These are phyloP conservation scores for Plenodomus biglobosus DNA, from an alignment of 2,329 filamentous ascomycete genomes.

Conservation along the genomic window DNA sequence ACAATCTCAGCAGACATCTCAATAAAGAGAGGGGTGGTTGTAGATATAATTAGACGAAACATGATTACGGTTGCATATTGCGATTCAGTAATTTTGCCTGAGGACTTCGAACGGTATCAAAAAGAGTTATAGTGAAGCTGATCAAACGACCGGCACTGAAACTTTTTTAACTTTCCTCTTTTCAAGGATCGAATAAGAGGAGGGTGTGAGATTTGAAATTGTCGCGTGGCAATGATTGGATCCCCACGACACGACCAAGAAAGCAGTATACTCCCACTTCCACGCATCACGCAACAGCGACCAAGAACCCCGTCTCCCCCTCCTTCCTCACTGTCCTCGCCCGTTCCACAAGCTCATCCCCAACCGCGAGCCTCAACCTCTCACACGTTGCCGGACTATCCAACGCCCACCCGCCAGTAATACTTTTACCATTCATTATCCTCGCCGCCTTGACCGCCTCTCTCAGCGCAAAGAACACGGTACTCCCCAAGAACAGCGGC, in stretches of 20 bases:
- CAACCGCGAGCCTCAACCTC: constrained; percentile 74
- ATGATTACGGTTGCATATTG: no score
- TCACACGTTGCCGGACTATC: constrained; percentile 82
- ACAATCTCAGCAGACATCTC: no score
- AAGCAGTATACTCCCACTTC: neutral
- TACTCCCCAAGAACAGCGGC: constrained; percentile 74
- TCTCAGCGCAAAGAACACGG: constrained; percentile 83
- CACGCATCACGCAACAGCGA: constrained; percentile 25
- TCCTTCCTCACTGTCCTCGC: constrained; percentile 67
- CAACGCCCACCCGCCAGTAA: constrained; percentile 56
- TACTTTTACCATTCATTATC: constrained; percentile 44
- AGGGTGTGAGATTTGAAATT: no score
- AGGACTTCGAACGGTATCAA: no score
- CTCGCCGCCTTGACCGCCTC: constrained; percentile 77
- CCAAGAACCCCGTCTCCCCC: constrained; percentile 58
- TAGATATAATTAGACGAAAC: constrained; percentile 54
- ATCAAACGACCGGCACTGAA: no score
- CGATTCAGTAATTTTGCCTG: no score
- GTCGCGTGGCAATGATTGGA: no score
- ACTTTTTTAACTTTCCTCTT: no score
- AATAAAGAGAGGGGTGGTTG: constrained; percentile 52
- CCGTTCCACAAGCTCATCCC: constrained; percentile 74
- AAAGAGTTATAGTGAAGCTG: no score
- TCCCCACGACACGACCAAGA: no score
- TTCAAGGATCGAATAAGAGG: no score